These are phyloP conservation scores for Macrophomina phaseolina DNA, from an alignment of 2,329 filamentous ascomycete species.

Conservation along the genomic window DNA sequence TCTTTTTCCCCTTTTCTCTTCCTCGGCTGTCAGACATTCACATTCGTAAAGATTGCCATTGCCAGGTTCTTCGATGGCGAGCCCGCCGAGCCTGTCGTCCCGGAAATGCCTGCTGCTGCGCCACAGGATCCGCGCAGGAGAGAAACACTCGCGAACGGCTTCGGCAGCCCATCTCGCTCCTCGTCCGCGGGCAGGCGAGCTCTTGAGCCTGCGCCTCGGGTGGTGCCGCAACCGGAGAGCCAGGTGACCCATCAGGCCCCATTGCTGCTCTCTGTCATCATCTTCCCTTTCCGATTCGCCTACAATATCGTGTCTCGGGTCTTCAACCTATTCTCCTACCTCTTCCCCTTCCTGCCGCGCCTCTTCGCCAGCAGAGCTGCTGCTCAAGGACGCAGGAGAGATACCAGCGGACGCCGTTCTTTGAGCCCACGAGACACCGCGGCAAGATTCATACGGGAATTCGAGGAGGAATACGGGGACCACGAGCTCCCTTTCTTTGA, in stretches of 20 bases:
- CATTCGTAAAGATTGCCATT: conserved; percentile 76
- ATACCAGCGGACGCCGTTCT: conserved; percentile 73
- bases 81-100: conserved; percentile 74
- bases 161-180: conserved; percentile 44
- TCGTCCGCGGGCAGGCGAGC: conserved; percentile 40
- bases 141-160: conserved; percentile 71
- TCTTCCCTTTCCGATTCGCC: conserved; percentile 80
- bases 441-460: conserved; percentile 86
- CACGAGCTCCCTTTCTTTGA: conserved; percentile 79
- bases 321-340: conserved; percentile 74
- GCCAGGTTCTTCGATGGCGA: conserved; percentile 98
- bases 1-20: not conserved
- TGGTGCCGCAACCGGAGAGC: conserved; percentile 75
- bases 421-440: conserved; percentile 87
- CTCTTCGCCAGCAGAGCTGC: conserved; percentile 60
- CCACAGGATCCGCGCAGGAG: conserved; percentile 67
- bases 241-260: conserved; percentile 73
- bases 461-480: conserved; percentile 88
- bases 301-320: conserved; percentile 73
- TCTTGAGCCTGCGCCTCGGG: conserved; percentile 77
- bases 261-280: conserved; percentile 76
- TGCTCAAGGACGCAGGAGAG: conserved; percentile 47
- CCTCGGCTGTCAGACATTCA: conserved; percentile 30
- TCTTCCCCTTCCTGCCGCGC: conserved; percentile 81
- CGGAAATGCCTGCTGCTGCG: conserved; percentile 72